Base-by-base conservation (phyloP, 2,329 filamentous ascomycete species). In the Colletotrichum ledebouriae region DNA sequence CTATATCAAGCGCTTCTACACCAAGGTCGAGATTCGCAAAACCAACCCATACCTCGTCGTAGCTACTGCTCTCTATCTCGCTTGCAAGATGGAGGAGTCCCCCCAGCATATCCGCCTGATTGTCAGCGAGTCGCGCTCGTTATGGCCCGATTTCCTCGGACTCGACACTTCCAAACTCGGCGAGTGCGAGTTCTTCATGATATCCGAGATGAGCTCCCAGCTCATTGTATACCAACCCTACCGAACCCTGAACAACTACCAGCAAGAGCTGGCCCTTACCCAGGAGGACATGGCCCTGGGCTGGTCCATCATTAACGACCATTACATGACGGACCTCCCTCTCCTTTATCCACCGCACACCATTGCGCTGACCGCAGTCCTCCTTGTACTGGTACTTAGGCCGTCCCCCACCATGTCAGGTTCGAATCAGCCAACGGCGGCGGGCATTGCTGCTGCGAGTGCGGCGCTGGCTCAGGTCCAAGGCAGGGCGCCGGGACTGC, bases 41-140 rank as follows among this genome's bases (percentile, higher is more conserved):
- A 97, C 94, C 55, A 99, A 98, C 74, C 94, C 95, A 4, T 97
- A 97, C 76, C 89, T 98, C 41, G 89, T 98, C 67, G 87, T 97
- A 72, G 91, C 94, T n/a, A 98, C 96, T 1, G 93, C 95, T 5
- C 87, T 98, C 69, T 99, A 99, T 78, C 85, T 99, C 41, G 94
- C 96, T 20, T 97, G 94, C 83, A 99, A 99, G 81, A 97, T 97
- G 89, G 96, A 99, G 79, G 96, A 99, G 79, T 94, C 91, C 58
- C 96, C 96, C 3, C 95, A 98, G 78, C 96, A 99, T 78, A 98
- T 99, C 75, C 89, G 96, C 34, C 87, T 97, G 71, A 91, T 99
- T 67, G 90, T 96, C 11, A 91, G 89, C 53, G 96, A 99, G 78
- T 94, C 94, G 3, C 90, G 94, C 39, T 88, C 91, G 66, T 86